Evolutionary conservation across 2,329 filamentous ascomycete species (phyloP), one percentile per base, ranked within the genome.

Genomic region (Raffaelea ambrosiae): DNA sequence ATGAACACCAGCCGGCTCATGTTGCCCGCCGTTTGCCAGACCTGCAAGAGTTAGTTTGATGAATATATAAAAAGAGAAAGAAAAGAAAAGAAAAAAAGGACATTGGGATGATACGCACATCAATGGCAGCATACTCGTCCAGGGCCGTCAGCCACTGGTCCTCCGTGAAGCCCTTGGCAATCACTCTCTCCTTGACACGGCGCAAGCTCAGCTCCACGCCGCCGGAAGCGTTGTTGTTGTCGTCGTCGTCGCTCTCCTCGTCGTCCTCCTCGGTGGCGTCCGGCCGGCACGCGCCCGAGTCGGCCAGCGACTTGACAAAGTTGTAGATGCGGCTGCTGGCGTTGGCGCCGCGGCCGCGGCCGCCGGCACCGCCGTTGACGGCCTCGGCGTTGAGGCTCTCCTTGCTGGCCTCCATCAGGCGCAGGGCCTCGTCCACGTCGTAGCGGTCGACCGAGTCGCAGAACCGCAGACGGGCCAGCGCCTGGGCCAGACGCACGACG

Each of bases 141-240:
- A 98, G 74, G 19, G 90, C 84, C 56, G 79, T 78, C 60, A 86
- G 76, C 70, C 95, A 89, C 66, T 98, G 90, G 66, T 97, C 88
- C 55, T 89, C 84, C 0, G 91, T 98, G 66, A 96, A 98, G 3
- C 93, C 93, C 76, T 95, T 96, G 46, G 90, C 93, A 58, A 97
- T 76, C 26, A 98, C 89, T 55, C 93, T 73, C 66, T 96, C 90
- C 63, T 90, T 81, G 51, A 98, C 88, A 66, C 88, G 86, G 56
- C 86, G 79, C 72, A 98, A 77, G 65, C 84, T 93, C 58, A 98
- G 69, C 66, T 96, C 90, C 19, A 76, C 63, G 16, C 74, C 72
- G 33, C 74, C 72, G 0, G 73, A 73, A 3, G 73, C 72, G 1
- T 75, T 72, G 19, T 74, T 73, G 3, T 74, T 73, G 0, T 74